Percentiles rank a stretch among this genome's conserved stretches.
phyloP scores from a whole-genome alignment of 2,329 filamentous ascomycete species.

The Stemphylium vesicarium region DNA sequence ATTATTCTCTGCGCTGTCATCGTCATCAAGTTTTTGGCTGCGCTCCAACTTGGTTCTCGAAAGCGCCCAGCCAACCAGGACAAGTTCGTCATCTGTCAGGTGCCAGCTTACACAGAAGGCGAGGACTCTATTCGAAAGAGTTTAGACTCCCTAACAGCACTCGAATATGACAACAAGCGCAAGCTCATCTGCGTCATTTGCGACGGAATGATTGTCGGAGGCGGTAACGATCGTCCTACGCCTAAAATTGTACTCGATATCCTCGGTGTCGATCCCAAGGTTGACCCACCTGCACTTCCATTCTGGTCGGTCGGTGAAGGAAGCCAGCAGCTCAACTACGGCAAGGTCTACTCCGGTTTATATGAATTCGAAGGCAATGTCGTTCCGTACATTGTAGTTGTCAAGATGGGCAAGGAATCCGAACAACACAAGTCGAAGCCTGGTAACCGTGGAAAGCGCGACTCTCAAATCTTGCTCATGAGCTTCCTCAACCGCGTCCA shows the following conservation, averaged over 20 bases:
- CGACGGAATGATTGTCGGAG: constrained; percentile 95
- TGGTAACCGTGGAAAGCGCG: constrained; percentile 97
- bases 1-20: constrained; percentile 82
- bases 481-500: constrained; percentile 98
- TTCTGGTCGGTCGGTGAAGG: constrained; percentile 93
- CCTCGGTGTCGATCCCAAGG: constrained; percentile 93
- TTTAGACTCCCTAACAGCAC: constrained; percentile 88
- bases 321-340: constrained; percentile 94
- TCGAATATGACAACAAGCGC: constrained; percentile 97
- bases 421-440: constrained; percentile 91
- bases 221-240: constrained; percentile 93
- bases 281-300: constrained; percentile 90
- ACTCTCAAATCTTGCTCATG: constrained; percentile 94
- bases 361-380: constrained; percentile 98
- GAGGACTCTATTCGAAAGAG: constrained; percentile 94
- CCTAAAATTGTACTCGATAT: constrained; percentile 98
- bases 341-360: constrained; percentile 96
- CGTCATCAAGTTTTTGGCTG: constrained; percentile 85
- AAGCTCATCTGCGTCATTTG: constrained; percentile 97
- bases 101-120: constrained; percentile 96
- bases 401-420: constrained; percentile 97
- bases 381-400: constrained; percentile 92
- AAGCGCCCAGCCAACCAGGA: constrained; percentile 88
- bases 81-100: constrained; percentile 98
- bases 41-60: constrained; percentile 92